Evolutionary conservation across 2,329 filamentous ascomycete genomes (phyloP), one percentile per base, ranked within the genome.

Genomic region (Aspergillus sergii): DNA sequence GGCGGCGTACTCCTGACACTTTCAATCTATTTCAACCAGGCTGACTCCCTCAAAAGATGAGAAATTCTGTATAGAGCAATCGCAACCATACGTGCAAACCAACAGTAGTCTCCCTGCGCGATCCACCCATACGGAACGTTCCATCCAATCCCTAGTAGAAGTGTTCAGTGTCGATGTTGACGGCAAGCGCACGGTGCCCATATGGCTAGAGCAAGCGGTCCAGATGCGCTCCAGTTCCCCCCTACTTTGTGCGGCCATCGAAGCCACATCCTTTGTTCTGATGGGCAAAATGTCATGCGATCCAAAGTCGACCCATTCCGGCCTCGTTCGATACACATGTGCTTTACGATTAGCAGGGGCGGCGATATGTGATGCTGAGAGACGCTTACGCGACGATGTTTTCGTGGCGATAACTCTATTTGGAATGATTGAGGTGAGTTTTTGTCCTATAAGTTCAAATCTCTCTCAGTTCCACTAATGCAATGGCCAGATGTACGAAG

Each of bases 121-220:
- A 11, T 19, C 23, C 7, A 55, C 51, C 12, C 51, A 55, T 26
- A 55, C 51, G 12, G 51, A 55, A 7, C 51, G 51, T 36, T 55
- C 32, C n/a, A 55, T 55, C 5, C 51, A 55, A 55, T 55, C 51
- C 32, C 32, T 55, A 23, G 30, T 39, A 55, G 51, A 55, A 26
- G 51, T 55, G 21, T 39, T 55, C 34, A 39, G 51, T 55, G 21
- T 34, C 32, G 34, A 55, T 26, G 23, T 55, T 9, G 21, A 39
- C n/a, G 51, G 51, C 36, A 39, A 19, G 14, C 32, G 32, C 26
- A 55, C 32, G 12, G 34, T 39, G 7, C 51, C 51, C 8, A 26
- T 55, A 10, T 55, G 51, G 51, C n/a, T 55, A 6, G 51, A 39
- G 6, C 51, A 55, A 55, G 51, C 51, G 4, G 9, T 55, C 12